phyloP scores from a whole-genome alignment of 2,329 filamentous ascomycete genomes.

The Colletotrichum viniferum region DNA sequence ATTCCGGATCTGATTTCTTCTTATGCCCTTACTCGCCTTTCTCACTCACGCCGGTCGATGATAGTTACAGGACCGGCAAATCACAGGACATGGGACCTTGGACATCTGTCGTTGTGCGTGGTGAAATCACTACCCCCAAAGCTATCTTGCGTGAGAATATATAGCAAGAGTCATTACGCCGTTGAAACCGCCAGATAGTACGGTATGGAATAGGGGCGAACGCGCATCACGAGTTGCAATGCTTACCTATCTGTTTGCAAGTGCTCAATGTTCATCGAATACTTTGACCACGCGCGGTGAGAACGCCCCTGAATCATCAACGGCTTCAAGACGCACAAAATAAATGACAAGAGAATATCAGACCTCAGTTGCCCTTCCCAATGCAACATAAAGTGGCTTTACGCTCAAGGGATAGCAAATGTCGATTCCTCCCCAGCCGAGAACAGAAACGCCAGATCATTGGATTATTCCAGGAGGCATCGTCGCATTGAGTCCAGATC shows the following conservation, averaged over 20 bases:
- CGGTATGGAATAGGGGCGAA: neutral
- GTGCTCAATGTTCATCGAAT: too few species aligned
- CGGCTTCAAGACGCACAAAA: too few species aligned
- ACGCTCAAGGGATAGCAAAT: neutral
- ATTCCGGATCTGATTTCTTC: too few species aligned
- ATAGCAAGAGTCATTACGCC: neutral
- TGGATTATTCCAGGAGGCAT: fast-evolving
- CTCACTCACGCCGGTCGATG: too few species aligned
- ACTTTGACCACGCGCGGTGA: too few species aligned
- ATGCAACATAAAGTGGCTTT: neutral
- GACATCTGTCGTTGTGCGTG: neutral
- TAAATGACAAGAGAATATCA: too few species aligned
- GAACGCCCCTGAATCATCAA: too few species aligned
- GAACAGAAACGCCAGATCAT: neutral
- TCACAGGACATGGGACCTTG: too few species aligned
- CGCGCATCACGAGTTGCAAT: neutral
- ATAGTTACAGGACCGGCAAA: too few species aligned
- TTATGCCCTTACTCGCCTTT: too few species aligned
- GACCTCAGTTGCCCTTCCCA: too few species aligned
- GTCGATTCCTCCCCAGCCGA: neutral
- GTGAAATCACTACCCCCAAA: neutral
- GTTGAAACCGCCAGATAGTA: neutral
- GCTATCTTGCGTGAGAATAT: neutral
- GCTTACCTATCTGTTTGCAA: too few species aligned
- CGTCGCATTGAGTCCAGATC: neutral